phyloP scores from a whole-genome alignment of 2,329 filamentous ascomycete genomes.

The Cladophialophora exuberans region DNA sequence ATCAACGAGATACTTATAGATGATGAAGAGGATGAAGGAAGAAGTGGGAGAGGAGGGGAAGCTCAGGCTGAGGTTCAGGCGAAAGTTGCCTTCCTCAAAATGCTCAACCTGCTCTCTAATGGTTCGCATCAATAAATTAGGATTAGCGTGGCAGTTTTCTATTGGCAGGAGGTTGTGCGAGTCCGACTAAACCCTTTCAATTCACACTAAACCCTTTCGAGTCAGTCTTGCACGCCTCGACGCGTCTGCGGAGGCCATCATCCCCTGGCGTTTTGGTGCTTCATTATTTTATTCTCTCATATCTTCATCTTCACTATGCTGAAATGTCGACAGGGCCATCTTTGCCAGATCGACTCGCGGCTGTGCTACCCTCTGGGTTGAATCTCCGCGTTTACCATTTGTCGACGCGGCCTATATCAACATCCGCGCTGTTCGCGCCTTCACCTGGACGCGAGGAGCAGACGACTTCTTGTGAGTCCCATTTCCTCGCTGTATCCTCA shows the following conservation, averaged over 20 bases:
- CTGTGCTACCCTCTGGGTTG: slow-evolving; percentile 56
- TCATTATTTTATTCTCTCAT: not conserved
- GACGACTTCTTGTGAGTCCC: slow-evolving; percentile 82
- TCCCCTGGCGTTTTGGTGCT: not conserved
- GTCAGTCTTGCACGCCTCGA: not conserved
- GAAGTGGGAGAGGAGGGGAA: not conserved
- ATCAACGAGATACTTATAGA: not conserved
- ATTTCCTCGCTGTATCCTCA: slow-evolving; percentile 68
- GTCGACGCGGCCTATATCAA: slow-evolving; percentile 77
- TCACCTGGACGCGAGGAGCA: slow-evolving; percentile 73
- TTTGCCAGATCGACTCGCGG: slow-evolving; percentile 50
- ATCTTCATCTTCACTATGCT: not conserved
- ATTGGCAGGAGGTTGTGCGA: too few relatives aligned
- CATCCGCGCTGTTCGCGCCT: slow-evolving; percentile 76
- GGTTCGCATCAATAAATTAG: not conserved
- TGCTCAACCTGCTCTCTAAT: too few relatives aligned
- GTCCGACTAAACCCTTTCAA: too few relatives aligned
- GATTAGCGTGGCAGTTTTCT: not conserved
- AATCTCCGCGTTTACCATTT: slow-evolving; percentile 79
- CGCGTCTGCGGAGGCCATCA: not conserved
- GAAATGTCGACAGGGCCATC: slow-evolving; percentile 12
- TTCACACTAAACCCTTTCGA: not conserved
- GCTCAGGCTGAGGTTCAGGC: not conserved
- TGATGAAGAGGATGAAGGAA: not conserved
- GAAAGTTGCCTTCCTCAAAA: not conserved